phyloP scores from a whole-genome alignment of 768 basidiomycete species.

The Amanita pseudoporphyria region DNA sequence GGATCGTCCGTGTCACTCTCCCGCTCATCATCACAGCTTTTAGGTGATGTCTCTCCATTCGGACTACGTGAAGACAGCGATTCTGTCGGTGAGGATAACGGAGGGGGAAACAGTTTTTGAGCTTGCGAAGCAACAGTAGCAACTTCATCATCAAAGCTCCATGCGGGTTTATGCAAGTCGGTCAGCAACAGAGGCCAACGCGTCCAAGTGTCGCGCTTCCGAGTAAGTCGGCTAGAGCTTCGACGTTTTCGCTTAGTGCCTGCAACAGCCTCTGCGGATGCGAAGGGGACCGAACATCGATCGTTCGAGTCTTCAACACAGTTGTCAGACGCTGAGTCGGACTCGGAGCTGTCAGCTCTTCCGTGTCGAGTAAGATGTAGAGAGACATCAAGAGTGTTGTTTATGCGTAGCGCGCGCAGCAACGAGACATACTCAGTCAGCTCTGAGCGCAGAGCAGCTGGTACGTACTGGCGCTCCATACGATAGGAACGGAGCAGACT shows the following conservation, averaged over 20 bases:
- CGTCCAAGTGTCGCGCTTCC: constrained; percentile 51
- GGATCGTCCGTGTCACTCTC: constrained; percentile 21
- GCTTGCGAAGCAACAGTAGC: constrained; percentile 31
- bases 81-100: background rate
- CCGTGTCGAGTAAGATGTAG: constrained; percentile 27
- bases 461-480: constrained; percentile 22
- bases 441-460: constrained; percentile 50
- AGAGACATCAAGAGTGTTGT: constrained; percentile 46
- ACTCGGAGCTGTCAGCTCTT: constrained; percentile 10
- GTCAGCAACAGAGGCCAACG: constrained; percentile 61
- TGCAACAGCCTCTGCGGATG: background rate
- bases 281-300: background rate
- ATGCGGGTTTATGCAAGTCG: constrained; percentile 61
- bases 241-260: constrained; percentile 15
- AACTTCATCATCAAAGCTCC: constrained; percentile 64
- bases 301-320: constrained; percentile 9
- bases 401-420: constrained; percentile 53
- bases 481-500: background rate
- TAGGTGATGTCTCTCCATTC: constrained; percentile 1
- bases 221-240: constrained; percentile 10
- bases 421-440: constrained; percentile 60
- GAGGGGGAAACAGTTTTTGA: constrained; percentile 16
- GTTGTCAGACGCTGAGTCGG: constrained; percentile 13
- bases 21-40: constrained; percentile 14
- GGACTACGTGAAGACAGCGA: background rate